Evolutionary conservation across 2,329 filamentous ascomycete species (phyloP).

Genomic region (Periconia sp.): DNA sequence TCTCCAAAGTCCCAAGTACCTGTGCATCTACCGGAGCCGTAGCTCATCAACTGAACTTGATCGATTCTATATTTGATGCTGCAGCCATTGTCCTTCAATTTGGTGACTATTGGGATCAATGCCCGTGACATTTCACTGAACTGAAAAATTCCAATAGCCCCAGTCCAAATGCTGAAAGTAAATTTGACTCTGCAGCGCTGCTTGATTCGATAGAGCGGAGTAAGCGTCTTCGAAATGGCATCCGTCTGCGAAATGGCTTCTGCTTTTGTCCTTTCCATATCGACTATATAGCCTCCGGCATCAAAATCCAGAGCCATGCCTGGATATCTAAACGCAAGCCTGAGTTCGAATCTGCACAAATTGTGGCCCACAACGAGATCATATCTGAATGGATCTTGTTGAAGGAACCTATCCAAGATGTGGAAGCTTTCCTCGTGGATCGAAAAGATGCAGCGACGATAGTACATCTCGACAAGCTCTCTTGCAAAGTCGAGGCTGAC

Average conservation of each 20-base stretch:
- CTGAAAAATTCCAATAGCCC: background rate
- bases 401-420: background rate
- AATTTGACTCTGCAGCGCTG: background rate
- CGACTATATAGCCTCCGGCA: background rate
- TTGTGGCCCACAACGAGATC: background rate
- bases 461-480: slow-evolving; percentile 2
- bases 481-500: background rate
- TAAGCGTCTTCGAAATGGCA: background rate
- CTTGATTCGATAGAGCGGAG: background rate
- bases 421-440: background rate
- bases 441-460: background rate
- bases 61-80: too few species aligned
- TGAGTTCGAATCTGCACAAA: background rate
- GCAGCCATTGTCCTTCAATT: background rate
- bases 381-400: slow-evolving; percentile 1
- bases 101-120: background rate
- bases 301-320: background rate
- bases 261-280: background rate
- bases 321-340: background rate
- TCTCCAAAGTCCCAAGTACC: too few species aligned
- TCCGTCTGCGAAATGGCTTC: background rate
- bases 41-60: too few species aligned
- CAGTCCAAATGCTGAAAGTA: background rate
- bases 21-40: too few species aligned
- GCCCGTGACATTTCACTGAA: background rate